phyloP scores from a whole-genome alignment of 345 rosid genomes.

The Brassica incana region DNA sequence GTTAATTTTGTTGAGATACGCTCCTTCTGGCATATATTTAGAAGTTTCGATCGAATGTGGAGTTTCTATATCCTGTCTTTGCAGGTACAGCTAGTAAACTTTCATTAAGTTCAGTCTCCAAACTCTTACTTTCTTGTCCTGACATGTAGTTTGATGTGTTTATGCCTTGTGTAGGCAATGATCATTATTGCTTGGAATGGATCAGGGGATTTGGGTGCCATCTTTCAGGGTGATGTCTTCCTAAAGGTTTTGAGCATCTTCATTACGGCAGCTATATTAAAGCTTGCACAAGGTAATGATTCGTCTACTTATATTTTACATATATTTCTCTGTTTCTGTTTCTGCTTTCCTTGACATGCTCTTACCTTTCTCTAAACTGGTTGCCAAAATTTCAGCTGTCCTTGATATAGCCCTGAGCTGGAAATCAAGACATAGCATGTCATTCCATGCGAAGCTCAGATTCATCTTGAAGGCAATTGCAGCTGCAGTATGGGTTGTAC shows the following conservation, averaged over 20 bases:
- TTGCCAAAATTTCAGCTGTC: conserved; percentile 45
- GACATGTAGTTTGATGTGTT: conserved; percentile 18
- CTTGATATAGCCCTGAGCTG: conserved; percentile 55
- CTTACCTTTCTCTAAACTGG: not conserved
- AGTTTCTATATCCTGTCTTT: conserved; percentile 58
- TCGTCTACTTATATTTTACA: not conserved
- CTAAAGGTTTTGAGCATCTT: conserved; percentile 61
- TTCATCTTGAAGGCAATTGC: conserved; percentile 50
- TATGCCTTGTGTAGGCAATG: conserved; percentile 52
- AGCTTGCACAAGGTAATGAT: conserved; percentile 55
- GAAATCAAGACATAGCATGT: conserved; percentile 54
- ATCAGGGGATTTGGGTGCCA: conserved; percentile 45
- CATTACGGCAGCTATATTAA: conserved; percentile 65
- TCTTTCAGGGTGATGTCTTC: conserved; percentile 55
- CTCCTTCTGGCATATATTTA: conserved; percentile 64
- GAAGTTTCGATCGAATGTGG: conserved; percentile 75
- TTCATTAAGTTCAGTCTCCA: not conserved
- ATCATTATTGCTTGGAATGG: conserved; percentile 68
- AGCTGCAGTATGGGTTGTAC: conserved; percentile 55
- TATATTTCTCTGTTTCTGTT: not conserved
- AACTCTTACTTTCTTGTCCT: conserved; percentile 17
- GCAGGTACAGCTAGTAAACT: conserved; percentile 45
- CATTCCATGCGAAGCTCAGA: conserved; percentile 50
- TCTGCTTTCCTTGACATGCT: not conserved
- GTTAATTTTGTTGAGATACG: conserved; percentile 62